Evolutionary conservation across 768 basidiomycete species (phyloP).

Genomic region (Sarcomyxa edulis): DNA sequence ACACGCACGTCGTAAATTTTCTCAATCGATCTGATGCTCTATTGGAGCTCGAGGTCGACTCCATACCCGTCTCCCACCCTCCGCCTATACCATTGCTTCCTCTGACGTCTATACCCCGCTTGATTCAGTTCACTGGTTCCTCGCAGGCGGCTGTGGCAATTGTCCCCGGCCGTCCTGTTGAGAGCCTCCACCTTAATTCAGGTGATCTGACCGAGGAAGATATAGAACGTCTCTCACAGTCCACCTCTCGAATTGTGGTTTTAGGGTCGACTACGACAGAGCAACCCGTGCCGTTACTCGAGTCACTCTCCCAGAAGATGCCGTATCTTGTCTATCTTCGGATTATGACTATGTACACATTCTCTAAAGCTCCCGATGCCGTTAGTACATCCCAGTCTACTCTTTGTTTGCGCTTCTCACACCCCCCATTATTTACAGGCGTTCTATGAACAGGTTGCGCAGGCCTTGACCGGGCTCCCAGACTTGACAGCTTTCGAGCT

Average conservation of each 20-base stretch:
- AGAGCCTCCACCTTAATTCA: conserved; percentile 57
- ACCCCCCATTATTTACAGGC: conserved; percentile 32
- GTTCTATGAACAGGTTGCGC: conserved; percentile 59
- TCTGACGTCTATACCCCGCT: conserved; percentile 30
- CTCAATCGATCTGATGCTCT: conserved; percentile 51
- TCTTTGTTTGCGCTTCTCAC: conserved; percentile 9
- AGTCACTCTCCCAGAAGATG: conserved; percentile 49
- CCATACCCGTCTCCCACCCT: conserved; percentile 19
- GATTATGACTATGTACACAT: conserved; percentile 53
- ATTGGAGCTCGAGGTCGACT: conserved; percentile 52
- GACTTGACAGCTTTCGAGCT: conserved; percentile 66
- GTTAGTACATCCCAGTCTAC: conserved; percentile 42
- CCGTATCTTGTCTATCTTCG: conserved; percentile 62
- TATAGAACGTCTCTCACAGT: conserved; percentile 42
- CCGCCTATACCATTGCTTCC: conserved; percentile 30
- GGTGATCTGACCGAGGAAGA: conserved; percentile 55
- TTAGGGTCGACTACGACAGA: conserved; percentile 57
- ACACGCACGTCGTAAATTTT: conserved; percentile 53
- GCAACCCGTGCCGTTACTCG: conserved; percentile 52
- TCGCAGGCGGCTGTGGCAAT: conserved; percentile 47
- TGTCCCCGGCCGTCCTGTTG: conserved; percentile 62
- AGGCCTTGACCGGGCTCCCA: conserved; percentile 52
- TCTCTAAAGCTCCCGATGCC: conserved; percentile 42
- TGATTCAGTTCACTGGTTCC: conserved; percentile 61
- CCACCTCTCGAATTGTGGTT: conserved; percentile 47